Base-by-base conservation (phyloP, 2,329 filamentous ascomycete species). In the Drechslerella dactyloides region DNA sequence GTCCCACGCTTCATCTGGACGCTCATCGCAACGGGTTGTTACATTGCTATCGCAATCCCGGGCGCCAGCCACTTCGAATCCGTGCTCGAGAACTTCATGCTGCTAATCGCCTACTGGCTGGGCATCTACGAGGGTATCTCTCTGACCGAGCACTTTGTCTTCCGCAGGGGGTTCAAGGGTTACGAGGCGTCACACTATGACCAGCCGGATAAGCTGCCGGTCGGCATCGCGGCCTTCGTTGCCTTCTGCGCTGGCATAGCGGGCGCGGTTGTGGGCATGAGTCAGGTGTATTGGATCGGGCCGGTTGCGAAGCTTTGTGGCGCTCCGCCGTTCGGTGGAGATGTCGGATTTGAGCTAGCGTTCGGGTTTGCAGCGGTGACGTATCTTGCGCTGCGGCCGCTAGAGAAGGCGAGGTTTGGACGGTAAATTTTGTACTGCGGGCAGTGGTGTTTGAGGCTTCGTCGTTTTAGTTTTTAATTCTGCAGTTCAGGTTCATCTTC, bases 1-100 rank as follows among this genome's bases (percentile, higher is more conserved):
- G 82, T 90, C 0, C 89, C 89, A 0, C 85, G 89, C 1, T 90
- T 88, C 79, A 76, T 89, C 74, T 90, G 87, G 87, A 87, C 86
- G 0, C 81, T 85, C 48, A 76, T 89, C 51, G 86, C 82, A 33
- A 88, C 87, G 0, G 82, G 83, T 33, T 82, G 86, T 23, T 90
- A 89, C 78, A 84, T 89, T 74, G 88, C 85, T 23, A 86, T 91
- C 75, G 85, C 87, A 7, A 88, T 91, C 58, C 87, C 88, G 0
- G 89, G 87, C 1, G 90, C 89, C 80, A 80, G 79, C 2, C 82
- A 87, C 77, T 90, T 90, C 78, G 85, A 87, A 74, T 77, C 78
- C 5, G 84, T 89, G 1, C 82, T 91, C 13, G 84, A 88, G 77
- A 88, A 89, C 79, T 90, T 91, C 80, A 89, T 91, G 86, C 79